Evolutionary conservation across 345 rosid genomes (phyloP), one percentile per base, ranked within the genome.

Genomic region (Excoecaria agallocha): DNA sequence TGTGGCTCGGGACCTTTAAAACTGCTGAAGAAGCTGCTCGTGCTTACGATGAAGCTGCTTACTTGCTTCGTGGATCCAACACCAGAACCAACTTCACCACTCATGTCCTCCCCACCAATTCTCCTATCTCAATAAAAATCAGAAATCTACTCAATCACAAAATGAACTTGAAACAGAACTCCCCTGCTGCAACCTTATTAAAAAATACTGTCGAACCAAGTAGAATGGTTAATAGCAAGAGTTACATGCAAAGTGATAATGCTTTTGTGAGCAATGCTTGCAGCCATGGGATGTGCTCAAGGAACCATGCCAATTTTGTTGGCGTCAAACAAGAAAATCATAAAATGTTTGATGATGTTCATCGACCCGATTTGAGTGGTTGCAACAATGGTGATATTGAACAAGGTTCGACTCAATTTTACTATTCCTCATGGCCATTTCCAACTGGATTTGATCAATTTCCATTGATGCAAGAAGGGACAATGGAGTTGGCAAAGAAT

Each of bases 1-100:
- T 93, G 98, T 93, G 97, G 97, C 89, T 93, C 0, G 98, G 97
- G 45, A 93, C 97, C 3, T 93, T 91, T 12, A 84, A 91, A 56
- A 85, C 94, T 0, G 94, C 93, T 1, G 95, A 89, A 71, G 95
- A 91, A 74, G 98, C 98, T 41, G 98, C 98, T 3, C 85, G 86
- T 45, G 97, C 97, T 19, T 93, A 93, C 37, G 98, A 91, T 58
- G 97, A 90, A 80, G 97, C 96, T 52, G 98, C 98, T 6, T 90
- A 84, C 72, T 91, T 91, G 76, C 87, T 93, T 51, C 93, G 97
- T 4, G 98, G 98, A 20, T 86, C 94, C 11, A 93, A 91, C 19
- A 88, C 98, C 3, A 86, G 96, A 11, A 91, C 96, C 78, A 94
- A 94, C 79, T 94, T 94, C 69, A 75, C 87, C 37, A 80, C 75